These are phyloP conservation scores for Penicillium sp. DNA, from an alignment of 2,329 filamentous ascomycete genomes.

Conservation along the genomic window DNA sequence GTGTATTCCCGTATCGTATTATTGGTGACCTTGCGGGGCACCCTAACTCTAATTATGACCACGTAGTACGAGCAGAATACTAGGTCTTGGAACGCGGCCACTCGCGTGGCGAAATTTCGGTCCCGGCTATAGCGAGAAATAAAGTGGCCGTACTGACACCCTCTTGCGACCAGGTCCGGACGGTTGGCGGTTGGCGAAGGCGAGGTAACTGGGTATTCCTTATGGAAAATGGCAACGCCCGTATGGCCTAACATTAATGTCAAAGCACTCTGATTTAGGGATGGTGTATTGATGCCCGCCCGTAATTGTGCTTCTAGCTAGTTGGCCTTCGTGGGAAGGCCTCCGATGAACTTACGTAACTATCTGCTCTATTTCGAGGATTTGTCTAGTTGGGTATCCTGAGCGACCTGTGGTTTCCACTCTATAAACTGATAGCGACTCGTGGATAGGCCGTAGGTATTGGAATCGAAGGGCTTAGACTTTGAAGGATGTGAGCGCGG, in stretches of 20 bases:
- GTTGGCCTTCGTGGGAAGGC: not conserved
- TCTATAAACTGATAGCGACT: too few relatives aligned
- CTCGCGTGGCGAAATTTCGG: too few relatives aligned
- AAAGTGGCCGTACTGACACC: not conserved
- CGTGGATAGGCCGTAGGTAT: too few relatives aligned
- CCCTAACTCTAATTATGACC: not conserved
- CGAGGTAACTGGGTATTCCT: not conserved
- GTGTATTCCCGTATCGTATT: not conserved
- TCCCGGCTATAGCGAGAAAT: too few relatives aligned
- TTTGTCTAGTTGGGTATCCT: too few relatives aligned
- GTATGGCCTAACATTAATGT: not conserved
- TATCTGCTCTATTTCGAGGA: too few relatives aligned
- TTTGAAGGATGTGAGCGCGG: too few relatives aligned
- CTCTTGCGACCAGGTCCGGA: not conserved
- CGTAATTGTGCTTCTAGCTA: not conserved
- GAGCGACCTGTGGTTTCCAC: too few relatives aligned
- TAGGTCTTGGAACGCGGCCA: not conserved
- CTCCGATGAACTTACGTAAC: not conserved
- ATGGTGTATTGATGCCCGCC: not conserved
- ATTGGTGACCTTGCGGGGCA: not conserved
- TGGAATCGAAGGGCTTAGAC: too few relatives aligned
- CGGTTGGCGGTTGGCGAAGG: not conserved
- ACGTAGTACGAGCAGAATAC: not conserved
- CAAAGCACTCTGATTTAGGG: not conserved
- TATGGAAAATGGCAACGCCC: not conserved